Evolutionary conservation across 2,329 filamentous ascomycete species (phyloP).

Genomic region (Hymenoscyphus occultus): DNA sequence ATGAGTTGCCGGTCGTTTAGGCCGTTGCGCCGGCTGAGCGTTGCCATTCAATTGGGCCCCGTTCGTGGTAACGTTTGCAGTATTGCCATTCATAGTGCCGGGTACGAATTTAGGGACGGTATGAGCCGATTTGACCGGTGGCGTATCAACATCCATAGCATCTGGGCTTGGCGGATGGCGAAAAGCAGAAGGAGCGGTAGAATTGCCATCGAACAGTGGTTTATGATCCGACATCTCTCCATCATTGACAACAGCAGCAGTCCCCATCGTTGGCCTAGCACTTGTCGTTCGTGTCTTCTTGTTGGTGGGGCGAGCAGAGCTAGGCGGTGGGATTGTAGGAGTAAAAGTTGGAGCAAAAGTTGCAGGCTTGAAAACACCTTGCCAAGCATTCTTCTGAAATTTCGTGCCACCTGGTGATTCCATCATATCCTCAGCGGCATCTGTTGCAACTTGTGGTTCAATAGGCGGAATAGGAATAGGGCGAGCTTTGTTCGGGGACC

Average conservation of each 20-base stretch:
- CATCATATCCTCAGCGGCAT: slow-evolving; percentile 21
- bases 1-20: slow-evolving; percentile 41
- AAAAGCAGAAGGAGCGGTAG: slow-evolving; percentile 18
- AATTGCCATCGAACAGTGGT: slow-evolving; percentile 25
- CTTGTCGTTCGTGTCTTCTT: slow-evolving; percentile 25
- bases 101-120: slow-evolving; percentile 46
- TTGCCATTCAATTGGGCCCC: not conserved
- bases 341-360: slow-evolving; percentile 31
- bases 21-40: slow-evolving; percentile 42
- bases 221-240: slow-evolving; percentile 31
- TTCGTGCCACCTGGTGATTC: slow-evolving; percentile 33
- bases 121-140: slow-evolving; percentile 33
- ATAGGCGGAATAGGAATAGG: slow-evolving; percentile 11
- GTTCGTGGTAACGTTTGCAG: not conserved
- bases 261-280: slow-evolving; percentile 30
- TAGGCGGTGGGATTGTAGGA: slow-evolving; percentile 8
- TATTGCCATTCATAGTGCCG: slow-evolving; percentile 36
- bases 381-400: slow-evolving; percentile 35
- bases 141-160: slow-evolving; percentile 65
- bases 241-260: slow-evolving; percentile 31
- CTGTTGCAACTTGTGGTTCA: slow-evolving; percentile 13
- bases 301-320: slow-evolving; percentile 2
- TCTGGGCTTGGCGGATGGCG: slow-evolving; percentile 44
- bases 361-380: slow-evolving; percentile 32
- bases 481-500: slow-evolving; percentile 34